Evolutionary conservation across 306 rosid genomes (phyloP).

Genomic region (Luffa acutangula): DNA sequence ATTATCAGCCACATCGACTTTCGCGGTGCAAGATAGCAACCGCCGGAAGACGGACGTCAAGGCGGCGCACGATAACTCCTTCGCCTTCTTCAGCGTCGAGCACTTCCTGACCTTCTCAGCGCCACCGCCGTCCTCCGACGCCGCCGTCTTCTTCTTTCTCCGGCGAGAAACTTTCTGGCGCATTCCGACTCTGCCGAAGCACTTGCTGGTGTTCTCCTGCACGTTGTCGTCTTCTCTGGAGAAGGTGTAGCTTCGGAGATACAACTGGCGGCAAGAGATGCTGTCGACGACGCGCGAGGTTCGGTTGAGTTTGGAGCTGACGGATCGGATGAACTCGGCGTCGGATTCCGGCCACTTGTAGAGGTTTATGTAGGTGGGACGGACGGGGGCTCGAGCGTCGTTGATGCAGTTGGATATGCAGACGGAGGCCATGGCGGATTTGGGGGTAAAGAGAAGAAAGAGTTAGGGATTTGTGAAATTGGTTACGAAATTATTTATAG

Average conservation of each 20-base stretch:
- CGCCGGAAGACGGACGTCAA: slow-evolving; percentile 22
- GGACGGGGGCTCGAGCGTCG: slow-evolving; percentile 10
- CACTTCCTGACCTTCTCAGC: background rate
- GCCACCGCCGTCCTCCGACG: background rate
- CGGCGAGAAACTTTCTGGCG: slow-evolving; percentile 2
- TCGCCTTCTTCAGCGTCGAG: slow-evolving; percentile 16
- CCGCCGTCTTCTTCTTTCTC: background rate
- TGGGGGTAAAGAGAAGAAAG: background rate
- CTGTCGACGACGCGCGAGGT: slow-evolving; percentile 18
- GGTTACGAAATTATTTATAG: background rate
- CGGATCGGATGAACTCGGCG: slow-evolving; percentile 29
- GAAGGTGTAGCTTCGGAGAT: slow-evolving; percentile 47
- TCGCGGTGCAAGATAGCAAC: slow-evolving; percentile 24
- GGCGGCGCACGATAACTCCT: slow-evolving; percentile 17
- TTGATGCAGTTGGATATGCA: slow-evolving; percentile 15
- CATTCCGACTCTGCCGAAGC: slow-evolving; percentile 13
- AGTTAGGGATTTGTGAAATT: background rate
- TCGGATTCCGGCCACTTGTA: slow-evolving; percentile 59
- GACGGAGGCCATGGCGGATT: slow-evolving; percentile 24
- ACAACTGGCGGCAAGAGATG: slow-evolving; percentile 37
- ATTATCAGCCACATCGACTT: slow-evolving; percentile 17
- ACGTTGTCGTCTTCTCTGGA: slow-evolving; percentile 27
- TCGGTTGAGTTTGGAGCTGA: background rate
- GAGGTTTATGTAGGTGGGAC: slow-evolving; percentile 26
- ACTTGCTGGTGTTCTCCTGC: slow-evolving; percentile 23